A percentile compares a stretch with the other conserved stretches of the same genome.
Evolutionary conservation across 345 rosid genomes (phyloP).

Genomic region (Hibiscus mutabilis): DNA sequence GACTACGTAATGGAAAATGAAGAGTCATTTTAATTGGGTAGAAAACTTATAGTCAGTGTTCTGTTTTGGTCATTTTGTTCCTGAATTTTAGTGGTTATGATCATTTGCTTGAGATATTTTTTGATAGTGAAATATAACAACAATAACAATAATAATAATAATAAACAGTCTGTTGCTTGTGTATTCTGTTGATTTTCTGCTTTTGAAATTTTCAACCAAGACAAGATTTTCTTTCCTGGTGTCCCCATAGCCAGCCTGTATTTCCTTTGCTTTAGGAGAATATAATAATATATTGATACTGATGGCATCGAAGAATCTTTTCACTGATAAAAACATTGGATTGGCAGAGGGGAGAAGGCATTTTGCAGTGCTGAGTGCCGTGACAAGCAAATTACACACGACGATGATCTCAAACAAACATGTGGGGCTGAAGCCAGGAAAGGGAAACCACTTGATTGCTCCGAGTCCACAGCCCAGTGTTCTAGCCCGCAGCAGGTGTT

Average conservation of each 20-base stretch:
- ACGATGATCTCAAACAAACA: conserved; percentile 17
- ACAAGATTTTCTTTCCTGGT: background rate
- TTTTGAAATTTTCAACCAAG: background rate
- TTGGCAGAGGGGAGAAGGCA: conserved; percentile 28
- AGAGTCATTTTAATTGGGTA: background rate
- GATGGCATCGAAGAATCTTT: background rate
- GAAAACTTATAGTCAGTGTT: background rate
- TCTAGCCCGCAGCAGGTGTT: background rate
- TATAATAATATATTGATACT: background rate
- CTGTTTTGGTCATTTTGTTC: background rate
- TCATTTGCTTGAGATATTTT: background rate
- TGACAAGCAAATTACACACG: conserved; percentile 17
- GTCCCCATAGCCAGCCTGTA: background rate
- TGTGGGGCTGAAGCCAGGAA: conserved; percentile 4
- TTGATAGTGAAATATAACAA: background rate
- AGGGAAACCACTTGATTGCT: conserved; percentile 11
- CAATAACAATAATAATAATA: background rate
- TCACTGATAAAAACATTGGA: background rate
- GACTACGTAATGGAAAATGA: background rate
- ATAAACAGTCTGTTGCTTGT: background rate
- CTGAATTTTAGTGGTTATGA: background rate
- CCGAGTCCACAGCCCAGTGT: background rate
- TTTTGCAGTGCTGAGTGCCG: conserved; percentile 31
- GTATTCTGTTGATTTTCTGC: background rate
- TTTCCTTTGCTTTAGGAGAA: background rate